Evolutionary conservation across 2,329 filamentous ascomycete species (phyloP), one percentile per base, ranked within the genome.

Genomic region (Byssochlamys sp.): DNA sequence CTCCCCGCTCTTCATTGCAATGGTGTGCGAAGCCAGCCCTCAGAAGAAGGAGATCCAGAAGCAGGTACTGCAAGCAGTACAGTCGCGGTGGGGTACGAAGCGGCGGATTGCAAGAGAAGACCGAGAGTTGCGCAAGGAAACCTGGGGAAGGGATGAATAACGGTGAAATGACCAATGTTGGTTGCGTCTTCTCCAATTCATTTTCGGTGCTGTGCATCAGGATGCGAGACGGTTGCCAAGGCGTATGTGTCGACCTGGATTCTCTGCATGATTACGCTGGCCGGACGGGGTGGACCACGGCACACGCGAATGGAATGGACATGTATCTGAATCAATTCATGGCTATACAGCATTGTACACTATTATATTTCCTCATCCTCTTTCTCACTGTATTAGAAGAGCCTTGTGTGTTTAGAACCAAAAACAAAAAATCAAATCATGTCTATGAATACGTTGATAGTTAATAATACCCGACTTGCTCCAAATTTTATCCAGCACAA

Each of bases 101-200:
- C 80, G 81, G 71, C 78, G 76, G 60, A 78, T 80, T 71, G 84
- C 84, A 49, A 79, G 84, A 61, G 81, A 85, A 69, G 84, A 86
- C 65, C 74, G 84, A 65, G 70, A 74, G 65, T 76, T 81, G 69
- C 81, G 84, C 71, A 83, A 80, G 75, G 80, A 80, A 65, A 67
- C 77, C 31, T 87, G 84, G 84, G 81, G 80, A 53, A 77, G 76
- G 65, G 83, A 84, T 71, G 78, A 76, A 60, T 84, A 71, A 75
- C 24, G 25, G 48, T 31, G 45, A 56, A 31, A 58, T 55, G 28
- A 35, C 56, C 31, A 52, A 52, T 52, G 28, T 29, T 53, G 25
- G 52, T 33, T 25, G n/a, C 28, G 12, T 28, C 52, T 33, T 54
- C 24, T 54, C 52, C 24, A 26, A 39, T 54, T 25, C 52, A 54